Conservation (phyloP, 2,329 filamentous ascomycete species). For the Neophaeococcomyces aloes region DNA sequence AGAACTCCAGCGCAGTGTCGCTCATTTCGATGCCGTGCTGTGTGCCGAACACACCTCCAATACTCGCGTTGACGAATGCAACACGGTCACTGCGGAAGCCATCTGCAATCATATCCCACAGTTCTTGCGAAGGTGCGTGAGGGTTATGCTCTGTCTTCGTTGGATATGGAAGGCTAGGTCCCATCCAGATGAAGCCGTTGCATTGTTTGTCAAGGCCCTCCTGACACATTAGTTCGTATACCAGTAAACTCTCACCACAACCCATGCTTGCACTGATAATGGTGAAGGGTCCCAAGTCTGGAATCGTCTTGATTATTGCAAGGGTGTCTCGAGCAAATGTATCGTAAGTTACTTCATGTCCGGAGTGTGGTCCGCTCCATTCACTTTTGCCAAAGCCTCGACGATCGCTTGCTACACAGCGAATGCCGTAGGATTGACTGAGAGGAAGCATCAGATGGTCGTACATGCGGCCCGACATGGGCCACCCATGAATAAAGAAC, state of each 20-base stretch:
- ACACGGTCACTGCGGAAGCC: constrained; percentile 19
- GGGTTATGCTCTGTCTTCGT: constrained; percentile 20
- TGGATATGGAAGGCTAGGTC: constrained; percentile 20
- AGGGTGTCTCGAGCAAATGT: constrained; percentile 24
- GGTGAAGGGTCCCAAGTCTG: constrained; percentile 19
- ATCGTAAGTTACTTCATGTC: constrained; percentile 21
- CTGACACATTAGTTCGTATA: constrained; percentile 17
- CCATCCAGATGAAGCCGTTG: constrained; percentile 24
- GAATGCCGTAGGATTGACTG: constrained; percentile 23
- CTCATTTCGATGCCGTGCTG: constrained; percentile 16
- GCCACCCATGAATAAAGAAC: constrained; percentile 26
- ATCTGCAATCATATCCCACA: constrained; percentile 23
- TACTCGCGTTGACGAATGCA: constrained; percentile 17
- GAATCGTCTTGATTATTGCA: constrained; percentile 18
- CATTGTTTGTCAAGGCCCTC: constrained; percentile 6
- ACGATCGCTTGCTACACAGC: constrained; percentile 25
- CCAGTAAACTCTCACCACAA: constrained; percentile 23
- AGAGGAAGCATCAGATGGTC: constrained; percentile 23
- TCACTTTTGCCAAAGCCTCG: constrained; percentile 26
- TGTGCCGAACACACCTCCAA: constrained; percentile 20
- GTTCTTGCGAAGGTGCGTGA: constrained; percentile 18
- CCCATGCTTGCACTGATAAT: constrained; percentile 25
- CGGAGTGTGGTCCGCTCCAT: constrained; percentile 19
- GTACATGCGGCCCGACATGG: constrained; percentile 25
- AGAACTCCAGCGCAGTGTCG: constrained; percentile 16